phyloP scores from a whole-genome alignment of 768 basidiomycete species.

The Boletus speciosus region DNA sequence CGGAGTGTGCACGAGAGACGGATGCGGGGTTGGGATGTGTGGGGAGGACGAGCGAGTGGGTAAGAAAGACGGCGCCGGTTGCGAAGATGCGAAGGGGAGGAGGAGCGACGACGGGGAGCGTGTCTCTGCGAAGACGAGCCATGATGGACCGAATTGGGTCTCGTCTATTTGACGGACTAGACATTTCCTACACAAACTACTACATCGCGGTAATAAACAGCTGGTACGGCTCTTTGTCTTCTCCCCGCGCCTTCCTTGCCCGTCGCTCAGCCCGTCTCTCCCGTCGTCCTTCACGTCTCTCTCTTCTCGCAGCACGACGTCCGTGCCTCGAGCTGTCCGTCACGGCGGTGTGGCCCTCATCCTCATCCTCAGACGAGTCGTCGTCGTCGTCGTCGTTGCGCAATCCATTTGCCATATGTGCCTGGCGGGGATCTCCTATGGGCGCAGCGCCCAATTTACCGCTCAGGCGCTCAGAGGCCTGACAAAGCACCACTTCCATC shows the following conservation, averaged over 20 bases:
- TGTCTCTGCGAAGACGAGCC: constrained; percentile 31
- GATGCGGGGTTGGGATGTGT: constrained; percentile 55
- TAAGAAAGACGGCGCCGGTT: constrained; percentile 76
- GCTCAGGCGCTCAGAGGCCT: constrained; percentile 30
- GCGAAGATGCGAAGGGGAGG: constrained; percentile 62
- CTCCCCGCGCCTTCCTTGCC: constrained; percentile 14
- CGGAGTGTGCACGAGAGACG: constrained; percentile 68
- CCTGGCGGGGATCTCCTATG: constrained; percentile 16
- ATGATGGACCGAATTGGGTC: constrained; percentile 10
- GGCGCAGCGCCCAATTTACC: constrained; percentile 24
- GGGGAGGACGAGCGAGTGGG: constrained; percentile 64
- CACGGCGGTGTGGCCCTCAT: neutral
- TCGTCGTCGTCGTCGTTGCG: constrained; percentile 7
- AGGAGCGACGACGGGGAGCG: constrained; percentile 11
- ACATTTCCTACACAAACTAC: neutral
- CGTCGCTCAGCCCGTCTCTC: constrained; percentile 12
- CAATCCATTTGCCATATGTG: constrained; percentile 15
- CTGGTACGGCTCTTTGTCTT: constrained; percentile 19
- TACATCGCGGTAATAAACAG: constrained; percentile 14
- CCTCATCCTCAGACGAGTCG: neutral
- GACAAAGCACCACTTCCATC: constrained; percentile 41
- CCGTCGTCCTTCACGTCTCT: constrained; percentile 15
- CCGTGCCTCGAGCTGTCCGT: neutral
- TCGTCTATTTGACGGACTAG: neutral
- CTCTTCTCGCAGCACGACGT: constrained; percentile 7